These are phyloP conservation scores for Thelonectria blattea DNA, from an alignment of 2,329 filamentous ascomycete species.

Conservation along the genomic window DNA sequence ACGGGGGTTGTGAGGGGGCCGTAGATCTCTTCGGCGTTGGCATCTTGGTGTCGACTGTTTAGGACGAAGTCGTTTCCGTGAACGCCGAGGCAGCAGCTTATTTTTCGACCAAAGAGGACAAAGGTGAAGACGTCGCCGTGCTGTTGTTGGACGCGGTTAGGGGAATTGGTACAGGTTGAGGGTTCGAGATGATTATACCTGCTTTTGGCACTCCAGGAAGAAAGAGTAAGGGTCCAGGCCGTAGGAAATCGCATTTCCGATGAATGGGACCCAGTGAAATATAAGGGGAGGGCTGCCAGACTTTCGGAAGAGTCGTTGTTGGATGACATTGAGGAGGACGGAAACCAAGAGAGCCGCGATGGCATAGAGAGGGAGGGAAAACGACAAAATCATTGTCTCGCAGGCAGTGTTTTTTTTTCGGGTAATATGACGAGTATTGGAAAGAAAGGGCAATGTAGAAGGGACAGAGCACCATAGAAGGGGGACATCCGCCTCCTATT, in stretches of 20 bases:
- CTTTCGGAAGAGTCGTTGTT: conserved; percentile 27
- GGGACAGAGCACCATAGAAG: background rate
- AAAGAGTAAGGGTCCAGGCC: conserved; percentile 74
- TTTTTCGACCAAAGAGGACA: conserved; percentile 56
- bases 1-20: conserved; percentile 57
- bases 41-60: conserved; percentile 59
- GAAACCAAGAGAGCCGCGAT: conserved; percentile 7
- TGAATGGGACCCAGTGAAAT: conserved; percentile 66
- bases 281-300: conserved; percentile 54
- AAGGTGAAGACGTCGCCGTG: conserved; percentile 62
- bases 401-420: too few relatives aligned
- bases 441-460: too few relatives aligned
- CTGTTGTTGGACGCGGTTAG: conserved; percentile 37
- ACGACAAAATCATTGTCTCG: conserved; percentile 12
- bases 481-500: background rate
- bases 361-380: conserved; percentile 19
- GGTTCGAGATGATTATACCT: conserved; percentile 54
- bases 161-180: accelerated
- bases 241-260: conserved; percentile 75
- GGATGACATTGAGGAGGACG: conserved; percentile 19
- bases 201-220: conserved; percentile 67
- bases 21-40: conserved; percentile 63
- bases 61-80: conserved; percentile 63
- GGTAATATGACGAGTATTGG: too few relatives aligned
- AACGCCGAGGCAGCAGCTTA: conserved; percentile 56